Evolutionary conservation across 768 basidiomycete genomes (phyloP).

Genomic region (Termitomyces sp.): DNA sequence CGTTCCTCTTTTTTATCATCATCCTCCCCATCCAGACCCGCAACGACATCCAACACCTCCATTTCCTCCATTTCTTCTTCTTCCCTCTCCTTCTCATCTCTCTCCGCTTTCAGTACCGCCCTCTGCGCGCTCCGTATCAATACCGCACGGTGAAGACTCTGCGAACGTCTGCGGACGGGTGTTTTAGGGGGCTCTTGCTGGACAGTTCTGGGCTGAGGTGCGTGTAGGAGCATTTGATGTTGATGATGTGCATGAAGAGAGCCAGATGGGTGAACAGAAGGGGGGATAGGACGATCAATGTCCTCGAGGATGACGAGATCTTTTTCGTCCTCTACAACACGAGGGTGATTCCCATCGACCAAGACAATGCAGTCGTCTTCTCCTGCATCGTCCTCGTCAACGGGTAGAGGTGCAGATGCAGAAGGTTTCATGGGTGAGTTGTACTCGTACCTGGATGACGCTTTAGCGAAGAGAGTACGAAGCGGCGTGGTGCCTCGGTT

Average conservation of each 20-base stretch:
- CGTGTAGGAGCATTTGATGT: conserved; percentile 1
- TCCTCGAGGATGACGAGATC: conserved; percentile 73
- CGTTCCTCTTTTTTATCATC: conserved; percentile 15
- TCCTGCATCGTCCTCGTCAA: conserved; percentile 21
- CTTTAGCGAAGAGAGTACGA: conserved; percentile 4
- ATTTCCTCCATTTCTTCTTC: conserved; percentile 43
- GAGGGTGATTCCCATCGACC: conserved; percentile 61
- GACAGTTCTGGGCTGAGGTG: conserved; percentile 9
- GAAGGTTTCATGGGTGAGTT: conserved; percentile 7
- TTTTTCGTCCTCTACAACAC: conserved; percentile 63
- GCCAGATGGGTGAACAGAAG: conserved; percentile 4
- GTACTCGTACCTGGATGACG: not conserved
- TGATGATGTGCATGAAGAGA: conserved; percentile 9
- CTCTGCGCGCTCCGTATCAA: conserved; percentile 67
- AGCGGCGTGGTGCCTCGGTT: conserved; percentile 12
- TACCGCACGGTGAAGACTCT: conserved; percentile 60
- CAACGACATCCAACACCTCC: conserved; percentile 38
- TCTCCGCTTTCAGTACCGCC: conserved; percentile 45
- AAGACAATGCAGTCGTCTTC: conserved; percentile 49
- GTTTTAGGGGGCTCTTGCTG: conserved; percentile 25
- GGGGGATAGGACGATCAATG: conserved; percentile 31
- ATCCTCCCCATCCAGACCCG: conserved; percentile 21
- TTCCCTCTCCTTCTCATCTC: conserved; percentile 37
- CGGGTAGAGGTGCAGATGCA: not conserved
- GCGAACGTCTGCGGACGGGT: conserved; percentile 29